Base-by-base conservation (phyloP, 257 asterid species). In the Lycium ferocissimum region DNA sequence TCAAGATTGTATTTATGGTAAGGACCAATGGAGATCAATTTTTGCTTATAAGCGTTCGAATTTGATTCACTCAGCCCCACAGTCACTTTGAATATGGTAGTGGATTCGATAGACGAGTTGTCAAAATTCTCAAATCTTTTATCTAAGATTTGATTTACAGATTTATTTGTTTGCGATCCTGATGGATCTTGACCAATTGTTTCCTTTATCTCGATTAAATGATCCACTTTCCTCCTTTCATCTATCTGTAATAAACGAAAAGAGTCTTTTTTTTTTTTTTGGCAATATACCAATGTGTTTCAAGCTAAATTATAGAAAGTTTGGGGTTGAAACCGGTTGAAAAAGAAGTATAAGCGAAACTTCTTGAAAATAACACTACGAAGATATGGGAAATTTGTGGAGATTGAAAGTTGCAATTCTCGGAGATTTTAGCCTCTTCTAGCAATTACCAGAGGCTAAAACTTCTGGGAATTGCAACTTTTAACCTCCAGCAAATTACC, bases 11-110 rank as follows among this genome's bases (percentile, higher is more conserved):
- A 18, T 6, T 17, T 56, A 57, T 83, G 81, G 20, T 83, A 71
- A 54, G 87, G 87, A 51, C 89, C 87, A 18, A 80, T 84, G 7
- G 87, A 70, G 22, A 84, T 5, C 7, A 84, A 22, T 54, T 54
- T 53, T 18, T 85, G 81, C 18, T 26, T 15, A 71, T 84, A 87
- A 80, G 85, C 70, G 15, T 59, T 22, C 9, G 62, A 57, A 76
- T 83, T 86, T 49, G 56, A 53, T 47, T 49, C 15, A 11, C 87
- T 61, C 1, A 87, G 47, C 9, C 62, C 35, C 59, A 70, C 63
- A 1, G 26, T 84, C 33, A 84, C 89, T 80, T 13, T 58, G 57
- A 80, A 84, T 58, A 87, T 87, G 14, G 1, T 35, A 0, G 2
- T 0, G 1, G 11, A 67, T 37, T 67, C 7, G 18, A 37, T 35